Evolutionary conservation across 139 green algal genomes (phyloP), one percentile per base, ranked within the genome.

Genomic region (Chlamydomonas asymmetrica): DNA sequence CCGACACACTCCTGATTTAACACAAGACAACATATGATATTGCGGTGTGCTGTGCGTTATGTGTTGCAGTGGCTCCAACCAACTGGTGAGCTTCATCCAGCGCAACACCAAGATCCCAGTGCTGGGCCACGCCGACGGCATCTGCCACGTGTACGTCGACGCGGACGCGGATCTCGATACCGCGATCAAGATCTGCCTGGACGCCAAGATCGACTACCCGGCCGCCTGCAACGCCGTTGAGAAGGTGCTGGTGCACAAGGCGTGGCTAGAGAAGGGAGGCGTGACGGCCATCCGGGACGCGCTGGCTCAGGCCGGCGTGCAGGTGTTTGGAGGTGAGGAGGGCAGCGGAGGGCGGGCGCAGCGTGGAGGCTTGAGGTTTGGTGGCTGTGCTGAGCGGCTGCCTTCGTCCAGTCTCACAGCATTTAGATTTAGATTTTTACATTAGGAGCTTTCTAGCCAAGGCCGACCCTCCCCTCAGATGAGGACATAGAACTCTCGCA

Each of bases 141-240:
- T 99, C 80, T 99, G 97, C 89, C 96, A 99, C 84, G 88, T 98
- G 61, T 83, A 97, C 73, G 84, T 99, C 22, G 96, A 99, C 83
- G 74, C 80, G 6, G 85, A 79, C 0, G 91, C 87, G 2, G 82
- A 93, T 71, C 41, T 91, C 35, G 79, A 84, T 48, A 89, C 84
- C 60, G 87, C 87, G 10, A 27, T 75, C 8, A 71, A 75, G 38
- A 84, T 90, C 49, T 37, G 78, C 38, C 56, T 76, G 39, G 70
- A 76, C 70, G 70, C 70, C 39, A 76, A 76, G 59, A 85, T 90
- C 1, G 96, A 99, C 88, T 99, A 99, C 83, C 93, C 95, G 5
- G 95, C 96, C 2, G 96, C 96, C 27, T 99, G 96, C 89, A 99
- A 99, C 73, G 96, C 96, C 29, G 90, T 98, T 63, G 96, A 99